Conservation (phyloP, 768 basidiomycete species). For the Xerocomus spinulosus region DNA sequence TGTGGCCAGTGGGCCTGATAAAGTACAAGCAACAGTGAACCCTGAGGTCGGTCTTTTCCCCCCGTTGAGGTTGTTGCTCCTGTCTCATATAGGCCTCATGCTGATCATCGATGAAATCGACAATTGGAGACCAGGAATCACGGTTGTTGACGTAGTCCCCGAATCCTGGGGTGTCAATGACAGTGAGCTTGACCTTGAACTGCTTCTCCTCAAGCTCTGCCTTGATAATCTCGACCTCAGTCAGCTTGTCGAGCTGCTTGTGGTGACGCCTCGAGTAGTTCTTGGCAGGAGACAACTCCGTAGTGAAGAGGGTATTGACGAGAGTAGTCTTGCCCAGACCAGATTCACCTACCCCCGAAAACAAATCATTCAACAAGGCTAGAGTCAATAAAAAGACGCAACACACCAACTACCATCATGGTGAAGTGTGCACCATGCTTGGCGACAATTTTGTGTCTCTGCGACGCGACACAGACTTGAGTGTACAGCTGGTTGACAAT, state of each 20-base stretch:
- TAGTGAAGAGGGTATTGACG: constrained; percentile 98
- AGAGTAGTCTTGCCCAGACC: constrained; percentile 96
- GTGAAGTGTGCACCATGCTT: constrained; percentile 98
- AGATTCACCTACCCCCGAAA: constrained; percentile 93
- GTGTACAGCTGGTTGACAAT: no score
- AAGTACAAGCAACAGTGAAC: constrained; percentile 98
- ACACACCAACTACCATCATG: constrained; percentile 93
- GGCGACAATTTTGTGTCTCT: constrained; percentile 99
- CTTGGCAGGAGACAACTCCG: constrained; percentile 88
- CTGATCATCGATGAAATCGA: constrained; percentile 97
- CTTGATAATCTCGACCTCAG: constrained; percentile 98
- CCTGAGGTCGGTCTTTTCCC: constrained; percentile 89
- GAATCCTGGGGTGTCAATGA: constrained; percentile 98
- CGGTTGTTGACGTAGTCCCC: constrained; percentile 99
- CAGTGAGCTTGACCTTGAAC: constrained; percentile 98
- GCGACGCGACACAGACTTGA: no score
- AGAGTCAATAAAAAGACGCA: not conserved
- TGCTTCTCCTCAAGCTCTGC: constrained; percentile 98
- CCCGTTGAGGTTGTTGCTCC: constrained; percentile 96
- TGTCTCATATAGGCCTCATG: constrained; percentile 96
- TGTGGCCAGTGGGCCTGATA: constrained; percentile 92
- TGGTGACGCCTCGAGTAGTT: constrained; percentile 85
- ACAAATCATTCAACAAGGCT: not conserved
- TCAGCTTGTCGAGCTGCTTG: constrained; percentile 98
- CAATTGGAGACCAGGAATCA: constrained; percentile 96